phyloP scores from a whole-genome alignment of 2,329 filamentous ascomycete species.

The Penicillium paneum region DNA sequence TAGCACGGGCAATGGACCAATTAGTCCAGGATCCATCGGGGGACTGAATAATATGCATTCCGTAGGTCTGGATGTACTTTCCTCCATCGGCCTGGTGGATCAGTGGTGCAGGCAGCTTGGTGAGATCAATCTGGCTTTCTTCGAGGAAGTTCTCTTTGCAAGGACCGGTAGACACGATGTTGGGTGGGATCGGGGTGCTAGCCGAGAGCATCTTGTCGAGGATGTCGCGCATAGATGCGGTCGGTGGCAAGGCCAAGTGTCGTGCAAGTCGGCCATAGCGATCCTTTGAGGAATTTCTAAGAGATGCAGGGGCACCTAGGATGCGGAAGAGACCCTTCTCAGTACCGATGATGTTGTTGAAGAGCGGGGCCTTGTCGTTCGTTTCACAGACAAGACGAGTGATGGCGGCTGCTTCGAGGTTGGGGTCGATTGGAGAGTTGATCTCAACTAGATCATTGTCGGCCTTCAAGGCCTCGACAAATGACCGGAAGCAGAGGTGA shows the following conservation, averaged over 20 bases:
- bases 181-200: not conserved
- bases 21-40: slow-evolving; percentile 49
- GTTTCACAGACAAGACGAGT: slow-evolving; percentile 47
- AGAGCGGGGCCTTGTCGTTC: slow-evolving; percentile 49
- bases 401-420: slow-evolving; percentile 50
- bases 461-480: slow-evolving; percentile 43
- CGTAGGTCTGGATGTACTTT: slow-evolving; percentile 52
- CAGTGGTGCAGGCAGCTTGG: slow-evolving; percentile 41
- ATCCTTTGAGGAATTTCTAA: slow-evolving; percentile 29
- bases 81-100: slow-evolving; percentile 49
- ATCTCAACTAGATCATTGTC: slow-evolving; percentile 50
- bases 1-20: slow-evolving; percentile 41
- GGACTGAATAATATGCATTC: slow-evolving; percentile 48
- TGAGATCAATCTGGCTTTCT: slow-evolving; percentile 45
- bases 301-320: slow-evolving; percentile 44
- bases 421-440: slow-evolving; percentile 39
- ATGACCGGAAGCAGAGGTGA: slow-evolving; percentile 46
- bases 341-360: slow-evolving; percentile 51
- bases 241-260: not conserved
- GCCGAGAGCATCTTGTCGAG: slow-evolving; percentile 7
- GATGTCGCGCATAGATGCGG: slow-evolving; percentile 15
- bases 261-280: slow-evolving; percentile 24
- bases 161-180: slow-evolving; percentile 36
- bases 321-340: slow-evolving; percentile 50
- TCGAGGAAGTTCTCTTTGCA: slow-evolving; percentile 45